Percentiles rank a stretch among this genome's conserved stretches.
Evolutionary conservation across 2,329 filamentous ascomycete species (phyloP).

Genomic region (Neofusicoccum kwambonambiense): DNA sequence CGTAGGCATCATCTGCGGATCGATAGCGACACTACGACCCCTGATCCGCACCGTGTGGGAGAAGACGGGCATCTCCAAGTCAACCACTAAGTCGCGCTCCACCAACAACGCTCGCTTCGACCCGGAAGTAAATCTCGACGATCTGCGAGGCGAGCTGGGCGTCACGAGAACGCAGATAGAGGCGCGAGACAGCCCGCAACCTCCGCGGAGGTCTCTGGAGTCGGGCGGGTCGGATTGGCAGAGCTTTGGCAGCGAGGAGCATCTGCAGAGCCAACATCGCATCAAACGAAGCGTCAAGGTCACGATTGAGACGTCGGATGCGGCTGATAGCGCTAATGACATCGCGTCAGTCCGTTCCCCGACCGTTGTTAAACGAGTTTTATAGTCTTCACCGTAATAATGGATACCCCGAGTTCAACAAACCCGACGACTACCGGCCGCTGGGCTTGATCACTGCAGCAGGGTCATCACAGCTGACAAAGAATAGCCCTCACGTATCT

Average conservation of each 20-base stretch:
- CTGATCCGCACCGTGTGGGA: constrained; percentile 39
- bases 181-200: background rate
- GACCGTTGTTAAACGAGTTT: constrained; percentile 1
- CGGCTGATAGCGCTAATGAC: background rate
- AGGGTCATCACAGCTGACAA: no score
- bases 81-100: background rate
- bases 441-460: no score
- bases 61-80: constrained; percentile 23
- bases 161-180: background rate
- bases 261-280: background rate
- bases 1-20: constrained; percentile 46
- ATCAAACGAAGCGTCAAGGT: constrained; percentile 10
- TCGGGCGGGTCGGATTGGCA: background rate
- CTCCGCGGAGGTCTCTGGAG: background rate
- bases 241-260: constrained; percentile 9
- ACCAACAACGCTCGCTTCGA: background rate
- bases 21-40: constrained; percentile 50
- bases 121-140: background rate
- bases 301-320: background rate
- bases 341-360: background rate
- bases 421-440: no score
- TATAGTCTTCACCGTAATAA: background rate
- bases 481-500: no score
- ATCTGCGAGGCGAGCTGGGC: background rate
- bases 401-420: no score